phyloP scores from a whole-genome alignment of 2,329 filamentous ascomycete species.

The Paracamarosporium sp. region DNA sequence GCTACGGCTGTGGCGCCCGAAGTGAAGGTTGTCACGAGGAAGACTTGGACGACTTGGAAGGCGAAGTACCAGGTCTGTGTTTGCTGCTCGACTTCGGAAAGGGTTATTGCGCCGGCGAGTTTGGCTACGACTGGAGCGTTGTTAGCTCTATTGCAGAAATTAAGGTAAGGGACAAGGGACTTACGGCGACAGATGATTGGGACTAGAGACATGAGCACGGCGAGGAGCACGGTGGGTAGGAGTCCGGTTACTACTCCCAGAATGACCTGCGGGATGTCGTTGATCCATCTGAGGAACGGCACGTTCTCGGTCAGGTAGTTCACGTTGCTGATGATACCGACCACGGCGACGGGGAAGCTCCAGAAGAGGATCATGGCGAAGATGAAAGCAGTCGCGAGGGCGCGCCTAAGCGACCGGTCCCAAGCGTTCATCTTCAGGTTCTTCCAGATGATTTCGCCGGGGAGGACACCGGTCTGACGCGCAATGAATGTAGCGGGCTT shows the following conservation, averaged over 20 bases:
- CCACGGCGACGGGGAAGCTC: constrained; percentile 1
- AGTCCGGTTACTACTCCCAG: constrained; percentile 54
- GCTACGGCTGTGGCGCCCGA: constrained; percentile 73
- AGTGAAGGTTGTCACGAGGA: constrained; percentile 82
- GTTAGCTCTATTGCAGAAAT: not conserved
- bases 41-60: constrained; percentile 93
- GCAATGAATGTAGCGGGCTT: constrained; percentile 5
- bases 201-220: constrained; percentile 52
- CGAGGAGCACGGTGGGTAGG: constrained; percentile 50
- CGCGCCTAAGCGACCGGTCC: constrained; percentile 1
- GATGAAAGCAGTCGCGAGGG: not conserved
- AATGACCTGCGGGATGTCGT: constrained; percentile 47
- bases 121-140: constrained; percentile 39
- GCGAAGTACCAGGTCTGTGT: constrained; percentile 91
- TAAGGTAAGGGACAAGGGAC: not conserved
- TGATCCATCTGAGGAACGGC: constrained; percentile 41
- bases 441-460: constrained; percentile 4
- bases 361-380: constrained; percentile 6
- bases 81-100: constrained; percentile 65
- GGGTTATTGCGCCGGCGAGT: constrained; percentile 46
- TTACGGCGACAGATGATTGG: constrained; percentile 49
- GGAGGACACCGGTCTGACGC: constrained; percentile 1
- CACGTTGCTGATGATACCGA: constrained; percentile 8
- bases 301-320: constrained; percentile 7
- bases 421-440: constrained; percentile 7